Evolutionary conservation across 1,139 yeast species (phyloP).

Genomic region (Hyphopichia burtonii): DNA sequence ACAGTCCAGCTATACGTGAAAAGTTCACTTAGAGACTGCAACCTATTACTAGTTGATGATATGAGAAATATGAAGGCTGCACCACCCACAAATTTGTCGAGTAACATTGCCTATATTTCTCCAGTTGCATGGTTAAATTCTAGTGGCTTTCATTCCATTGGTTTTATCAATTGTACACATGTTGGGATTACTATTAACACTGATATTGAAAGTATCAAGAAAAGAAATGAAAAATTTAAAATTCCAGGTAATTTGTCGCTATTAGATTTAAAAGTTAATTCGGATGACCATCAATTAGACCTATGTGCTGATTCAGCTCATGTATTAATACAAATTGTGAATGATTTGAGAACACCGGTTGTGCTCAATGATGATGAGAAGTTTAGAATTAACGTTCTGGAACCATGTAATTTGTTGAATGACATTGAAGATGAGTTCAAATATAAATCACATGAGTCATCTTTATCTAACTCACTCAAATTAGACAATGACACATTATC

Average conservation of each 20-base stretch:
- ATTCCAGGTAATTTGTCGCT: constrained; percentile 23
- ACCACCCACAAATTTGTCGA: constrained; percentile 6
- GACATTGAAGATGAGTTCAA: constrained; percentile 38
- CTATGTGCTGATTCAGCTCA: constrained; percentile 86
- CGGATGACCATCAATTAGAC: constrained; percentile 53
- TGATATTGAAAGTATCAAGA: constrained; percentile 19
- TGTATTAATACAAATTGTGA: constrained; percentile 62
- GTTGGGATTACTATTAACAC: constrained; percentile 39
- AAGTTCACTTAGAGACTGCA: constrained; percentile 45
- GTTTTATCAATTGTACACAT: constrained; percentile 40
- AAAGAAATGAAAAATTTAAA: constrained; percentile 19
- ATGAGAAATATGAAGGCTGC: constrained; percentile 24
- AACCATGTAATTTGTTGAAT: constrained; percentile 46
- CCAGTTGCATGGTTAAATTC: constrained; percentile 25
- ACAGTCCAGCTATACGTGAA: constrained; percentile 33
- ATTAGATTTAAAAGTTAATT: constrained; percentile 45
- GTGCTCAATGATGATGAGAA: constrained; percentile 57
- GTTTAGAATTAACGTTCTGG: constrained; percentile 37
- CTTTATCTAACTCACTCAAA: neutral
- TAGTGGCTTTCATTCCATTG: constrained; percentile 49
- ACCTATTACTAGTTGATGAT: constrained; percentile 61
- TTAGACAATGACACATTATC: neutral
- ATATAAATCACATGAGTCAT: neutral
- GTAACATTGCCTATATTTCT: constrained; percentile 13
- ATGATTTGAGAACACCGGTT: constrained; percentile 71